Base-by-base conservation (phyloP, 208 protist species). In the Leptomonas seymouri region DNA sequence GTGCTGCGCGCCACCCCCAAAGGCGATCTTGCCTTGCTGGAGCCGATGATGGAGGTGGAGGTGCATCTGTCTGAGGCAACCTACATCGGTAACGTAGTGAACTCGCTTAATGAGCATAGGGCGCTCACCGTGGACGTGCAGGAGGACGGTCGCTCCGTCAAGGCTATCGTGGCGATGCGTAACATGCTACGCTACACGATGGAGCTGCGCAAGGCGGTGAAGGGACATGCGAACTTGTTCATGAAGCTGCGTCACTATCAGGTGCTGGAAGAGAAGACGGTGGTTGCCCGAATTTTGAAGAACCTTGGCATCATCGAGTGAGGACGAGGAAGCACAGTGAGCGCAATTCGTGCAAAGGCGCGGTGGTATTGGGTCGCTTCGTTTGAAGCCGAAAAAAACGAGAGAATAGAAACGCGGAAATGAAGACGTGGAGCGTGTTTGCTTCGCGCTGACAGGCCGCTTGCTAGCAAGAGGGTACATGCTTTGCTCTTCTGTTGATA, bases 21-120 rank as follows among this genome's bases (percentile, higher is more conserved):
- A 16, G 34, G 46, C 2, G 59, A 84, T 49, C 56, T 90, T 1
- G 81, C 82, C 15, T 67, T 92, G 44, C 62, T 97, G 56, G 87
- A 97, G 80, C 92, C 92, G 14, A 93, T 94, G 84, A 97, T 97
- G 86, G 74, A 82, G 63, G 81, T 95, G 57, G 90, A 97, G 73
- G 82, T 97, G 50, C 84, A 93, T 51, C 67, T 97, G 8, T 85
- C 88, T 1, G 92, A 97, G 54, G 20, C 80, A 2, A 70, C 63
- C 39, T 97, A 88, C 73, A 76, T 94, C 31, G 87, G 92, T 30
- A 75, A 66, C 39, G 86, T 97, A 14, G 81, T 97, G 46, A 82
- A 56, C 63, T 89, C 81, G 0, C 76, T 97, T 23, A 94, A 93
- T 61, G 84, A 93, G 55, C 85, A 90, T 57, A 81, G 90, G 27